A percentile compares a stretch with the other conserved stretches of the same genome.
phyloP scores from a whole-genome alignment of 495 filamentous ascomycete genomes.

The Podospora comata region DNA sequence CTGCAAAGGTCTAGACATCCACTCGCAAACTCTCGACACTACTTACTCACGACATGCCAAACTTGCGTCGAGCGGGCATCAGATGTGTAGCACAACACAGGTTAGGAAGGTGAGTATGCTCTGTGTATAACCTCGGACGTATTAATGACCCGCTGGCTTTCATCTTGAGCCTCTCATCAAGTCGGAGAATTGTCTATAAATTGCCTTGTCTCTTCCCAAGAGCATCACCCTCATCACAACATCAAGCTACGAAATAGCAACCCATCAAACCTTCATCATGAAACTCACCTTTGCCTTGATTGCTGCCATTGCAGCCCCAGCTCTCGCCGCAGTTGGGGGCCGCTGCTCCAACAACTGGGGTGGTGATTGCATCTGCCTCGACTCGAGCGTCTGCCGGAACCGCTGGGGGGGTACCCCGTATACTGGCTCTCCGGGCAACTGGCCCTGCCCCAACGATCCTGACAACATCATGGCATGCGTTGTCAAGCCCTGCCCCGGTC shows the following conservation, averaged over 20 bases:
- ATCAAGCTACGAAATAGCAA: neutral
- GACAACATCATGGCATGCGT: slow-evolving; percentile 22
- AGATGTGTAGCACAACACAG: neutral
- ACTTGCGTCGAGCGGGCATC: neutral
- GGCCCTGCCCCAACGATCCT: slow-evolving; percentile 19
- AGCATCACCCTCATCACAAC: neutral
- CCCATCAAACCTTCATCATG: neutral
- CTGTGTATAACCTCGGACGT: neutral
- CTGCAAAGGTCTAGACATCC: neutral
- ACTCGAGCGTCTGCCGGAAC: slow-evolving; percentile 14
- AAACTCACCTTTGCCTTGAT: neutral
- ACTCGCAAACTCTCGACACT: neutral
- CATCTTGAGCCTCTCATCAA: neutral
- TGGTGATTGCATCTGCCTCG: slow-evolving; percentile 23
- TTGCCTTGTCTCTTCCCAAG: neutral
- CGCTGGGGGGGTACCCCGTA: slow-evolving; percentile 21
- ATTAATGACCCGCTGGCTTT: neutral
- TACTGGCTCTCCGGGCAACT: slow-evolving; percentile 17
- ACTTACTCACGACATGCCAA: neutral
- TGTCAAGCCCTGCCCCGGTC: slow-evolving; percentile 19
- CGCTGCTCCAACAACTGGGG: slow-evolving; percentile 22
- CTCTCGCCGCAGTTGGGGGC: slow-evolving; percentile 9
- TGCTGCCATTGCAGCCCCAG: neutral
- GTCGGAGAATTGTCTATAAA: neutral
- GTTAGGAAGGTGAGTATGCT: neutral